Evolutionary conservation across 495 filamentous ascomycete species (phyloP).

Genomic region (Neurospora africana): DNA sequence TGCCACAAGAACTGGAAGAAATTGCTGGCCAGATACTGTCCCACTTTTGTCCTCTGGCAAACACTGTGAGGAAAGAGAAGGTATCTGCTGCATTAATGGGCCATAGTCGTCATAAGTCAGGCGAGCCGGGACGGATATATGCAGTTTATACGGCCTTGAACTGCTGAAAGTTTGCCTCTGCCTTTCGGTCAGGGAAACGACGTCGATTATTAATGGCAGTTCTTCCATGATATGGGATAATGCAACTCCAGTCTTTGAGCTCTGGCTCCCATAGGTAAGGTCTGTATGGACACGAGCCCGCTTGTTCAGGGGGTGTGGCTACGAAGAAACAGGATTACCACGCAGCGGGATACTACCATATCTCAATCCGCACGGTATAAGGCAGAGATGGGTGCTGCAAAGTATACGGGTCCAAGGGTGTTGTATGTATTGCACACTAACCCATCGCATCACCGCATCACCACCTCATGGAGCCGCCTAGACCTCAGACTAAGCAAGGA

Average conservation of each 20-base stretch:
- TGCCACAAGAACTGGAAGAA: background rate
- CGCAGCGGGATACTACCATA: background rate
- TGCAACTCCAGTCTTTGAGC: background rate
- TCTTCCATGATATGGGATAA: background rate
- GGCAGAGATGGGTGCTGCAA: background rate
- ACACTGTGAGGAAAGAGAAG: background rate
- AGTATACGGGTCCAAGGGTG: background rate
- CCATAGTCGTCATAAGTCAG: conserved; percentile 23
- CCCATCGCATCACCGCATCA: background rate
- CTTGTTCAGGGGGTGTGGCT: background rate
- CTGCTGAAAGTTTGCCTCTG: background rate
- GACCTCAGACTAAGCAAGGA: background rate
- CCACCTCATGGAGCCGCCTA: background rate
- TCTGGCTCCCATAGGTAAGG: background rate
- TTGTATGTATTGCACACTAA: background rate
- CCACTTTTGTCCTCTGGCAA: background rate
- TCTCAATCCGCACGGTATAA: background rate
- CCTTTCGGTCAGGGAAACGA: background rate
- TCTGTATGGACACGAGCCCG: background rate
- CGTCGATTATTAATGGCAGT: background rate
- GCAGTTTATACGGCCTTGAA: background rate
- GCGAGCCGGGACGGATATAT: background rate
- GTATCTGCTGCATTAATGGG: conserved; percentile 32
- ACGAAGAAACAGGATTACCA: background rate
- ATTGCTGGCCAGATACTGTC: background rate